phyloP scores from a whole-genome alignment of 2,329 filamentous ascomycete species.

The Dothideomycetidae sp. region DNA sequence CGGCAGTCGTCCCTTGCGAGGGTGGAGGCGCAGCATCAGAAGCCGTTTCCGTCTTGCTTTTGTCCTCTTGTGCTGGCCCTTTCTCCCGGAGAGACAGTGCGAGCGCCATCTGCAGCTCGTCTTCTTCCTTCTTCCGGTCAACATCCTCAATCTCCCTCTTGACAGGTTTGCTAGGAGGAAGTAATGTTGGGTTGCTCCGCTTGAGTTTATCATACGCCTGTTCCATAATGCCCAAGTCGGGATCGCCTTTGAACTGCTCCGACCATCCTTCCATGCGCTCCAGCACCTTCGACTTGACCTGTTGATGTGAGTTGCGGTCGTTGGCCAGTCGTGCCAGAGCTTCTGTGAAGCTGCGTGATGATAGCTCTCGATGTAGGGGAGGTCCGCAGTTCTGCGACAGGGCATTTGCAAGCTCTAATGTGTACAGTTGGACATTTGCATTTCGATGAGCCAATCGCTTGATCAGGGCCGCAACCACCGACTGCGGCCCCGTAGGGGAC shows the following conservation, averaged over 20 bases:
- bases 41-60: constrained; percentile 25
- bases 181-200: constrained; percentile 61
- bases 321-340: constrained; percentile 78
- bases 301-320: constrained; percentile 86
- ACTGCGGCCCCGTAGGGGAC: constrained; percentile 21
- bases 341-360: constrained; percentile 87
- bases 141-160: constrained; percentile 83
- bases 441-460: constrained; percentile 85
- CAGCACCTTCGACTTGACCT: constrained; percentile 93
- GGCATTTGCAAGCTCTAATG: constrained; percentile 82
- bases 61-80: constrained; percentile 23
- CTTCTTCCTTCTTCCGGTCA: constrained; percentile 89
- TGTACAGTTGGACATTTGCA: constrained; percentile 91
- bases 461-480: constrained; percentile 72
- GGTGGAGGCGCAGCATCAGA: constrained; percentile 27
- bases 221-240: constrained; percentile 94
- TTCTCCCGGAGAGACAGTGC: constrained; percentile 88
- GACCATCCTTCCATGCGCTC: constrained; percentile 95
- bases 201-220: constrained; percentile 85
- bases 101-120: constrained; percentile 91
- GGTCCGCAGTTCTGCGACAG: constrained; percentile 84
- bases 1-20: constrained; percentile 68
- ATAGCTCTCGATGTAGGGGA: constrained; percentile 74
- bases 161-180: constrained; percentile 80
- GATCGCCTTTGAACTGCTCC: constrained; percentile 80